A percentile compares a stretch with the other conserved stretches of the same genome.
These are phyloP conservation scores for Auxenochlorella pyrenoidosa DNA, from an alignment of 139 green algal species.

Conservation along the genomic window DNA sequence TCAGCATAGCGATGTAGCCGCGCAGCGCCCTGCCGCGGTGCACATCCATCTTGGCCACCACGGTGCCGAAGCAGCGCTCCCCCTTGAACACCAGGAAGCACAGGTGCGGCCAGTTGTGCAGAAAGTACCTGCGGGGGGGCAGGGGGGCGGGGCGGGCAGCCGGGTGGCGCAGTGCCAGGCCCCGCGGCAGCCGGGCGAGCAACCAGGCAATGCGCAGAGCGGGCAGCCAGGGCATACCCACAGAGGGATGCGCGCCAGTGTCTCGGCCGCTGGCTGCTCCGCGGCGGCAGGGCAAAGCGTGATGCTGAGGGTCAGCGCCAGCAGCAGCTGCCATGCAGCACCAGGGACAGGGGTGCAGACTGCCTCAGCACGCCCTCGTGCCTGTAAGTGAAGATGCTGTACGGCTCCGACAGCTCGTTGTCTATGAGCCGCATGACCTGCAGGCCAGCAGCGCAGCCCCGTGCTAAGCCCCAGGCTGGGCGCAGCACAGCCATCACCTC, in stretches of 20 bases:
- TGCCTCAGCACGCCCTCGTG: constrained; percentile 31
- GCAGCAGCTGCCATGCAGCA: background rate
- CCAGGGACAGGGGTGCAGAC: no score
- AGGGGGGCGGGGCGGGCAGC: background rate
- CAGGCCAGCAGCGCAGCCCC: background rate
- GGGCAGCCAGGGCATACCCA: background rate
- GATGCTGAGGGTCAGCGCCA: background rate
- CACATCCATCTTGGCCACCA: constrained; percentile 96
- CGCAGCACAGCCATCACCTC: background rate
- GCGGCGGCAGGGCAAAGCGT: no score
- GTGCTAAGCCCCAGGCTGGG: background rate
- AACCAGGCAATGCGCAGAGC: no score
- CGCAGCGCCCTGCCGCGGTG: constrained; percentile 74
- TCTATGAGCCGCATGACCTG: constrained; percentile 93
- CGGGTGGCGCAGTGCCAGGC: no score
- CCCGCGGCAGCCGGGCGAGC: no score
- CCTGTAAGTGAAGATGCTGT: constrained; percentile 99
- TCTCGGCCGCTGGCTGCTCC: background rate
- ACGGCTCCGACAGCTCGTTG: constrained; percentile 96
- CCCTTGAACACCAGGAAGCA: constrained; percentile 85
- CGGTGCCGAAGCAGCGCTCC: constrained; percentile 70
- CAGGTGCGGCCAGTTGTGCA: constrained; percentile 93
- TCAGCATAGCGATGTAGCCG: constrained; percentile 99
- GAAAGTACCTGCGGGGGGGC: constrained; percentile 73
- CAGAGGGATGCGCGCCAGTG: background rate